These are phyloP conservation scores for Scheffersomyces lignosus DNA, from an alignment of 805 yeast species.

Conservation along the genomic window DNA sequence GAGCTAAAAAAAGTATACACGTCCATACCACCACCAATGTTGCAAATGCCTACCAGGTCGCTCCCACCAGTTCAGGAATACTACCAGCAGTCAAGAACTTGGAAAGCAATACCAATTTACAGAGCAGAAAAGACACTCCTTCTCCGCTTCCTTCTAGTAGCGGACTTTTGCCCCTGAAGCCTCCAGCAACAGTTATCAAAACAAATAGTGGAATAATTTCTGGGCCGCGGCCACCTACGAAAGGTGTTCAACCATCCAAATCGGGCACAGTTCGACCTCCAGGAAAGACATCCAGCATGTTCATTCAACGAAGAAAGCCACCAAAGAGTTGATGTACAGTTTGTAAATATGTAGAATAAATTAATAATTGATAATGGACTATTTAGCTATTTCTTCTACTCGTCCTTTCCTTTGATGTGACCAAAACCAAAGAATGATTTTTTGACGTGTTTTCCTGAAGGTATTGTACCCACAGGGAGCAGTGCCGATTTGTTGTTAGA, in stretches of 20 bases:
- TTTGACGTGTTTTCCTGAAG: neutral
- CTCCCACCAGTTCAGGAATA: slow-evolving; percentile 2
- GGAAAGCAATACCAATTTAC: neutral
- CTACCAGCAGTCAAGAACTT: neutral
- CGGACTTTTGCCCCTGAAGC: neutral
- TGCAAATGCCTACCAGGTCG: too few species aligned
- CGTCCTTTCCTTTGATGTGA: neutral
- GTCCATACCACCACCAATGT: too few species aligned
- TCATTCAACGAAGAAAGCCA: slow-evolving; percentile 3
- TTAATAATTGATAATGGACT: too few species aligned
- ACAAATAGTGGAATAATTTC: neutral
- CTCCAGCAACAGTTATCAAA: neutral
- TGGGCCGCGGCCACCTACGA: neutral
- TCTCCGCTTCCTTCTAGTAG: neutral
- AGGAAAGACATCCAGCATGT: slow-evolving; percentile 1
- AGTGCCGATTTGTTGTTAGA: neutral
- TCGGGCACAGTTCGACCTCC: neutral
- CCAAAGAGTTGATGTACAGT: neutral
- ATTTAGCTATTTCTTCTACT: neutral
- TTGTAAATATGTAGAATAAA: neutral
- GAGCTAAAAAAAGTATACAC: too few species aligned
- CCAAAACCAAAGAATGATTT: neutral
- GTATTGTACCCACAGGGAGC: too few species aligned
- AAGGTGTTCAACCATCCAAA: neutral
- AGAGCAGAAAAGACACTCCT: neutral